Evolutionary conservation across 257 asterid species (phyloP).

Genomic region (Solanum pinnatisectum): DNA sequence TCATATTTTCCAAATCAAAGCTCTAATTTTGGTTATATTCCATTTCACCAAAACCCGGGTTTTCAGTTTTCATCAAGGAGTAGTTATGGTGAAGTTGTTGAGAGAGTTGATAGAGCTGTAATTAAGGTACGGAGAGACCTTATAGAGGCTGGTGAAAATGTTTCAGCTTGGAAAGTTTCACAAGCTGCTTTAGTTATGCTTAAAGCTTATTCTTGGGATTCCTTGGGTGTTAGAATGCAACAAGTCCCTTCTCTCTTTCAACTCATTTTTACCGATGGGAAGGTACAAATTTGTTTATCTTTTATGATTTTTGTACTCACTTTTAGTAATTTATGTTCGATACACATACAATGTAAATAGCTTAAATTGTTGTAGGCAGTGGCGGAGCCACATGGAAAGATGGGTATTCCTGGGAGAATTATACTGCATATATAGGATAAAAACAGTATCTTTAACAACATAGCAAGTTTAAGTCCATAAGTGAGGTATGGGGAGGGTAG

Average conservation of each 20-base stretch:
- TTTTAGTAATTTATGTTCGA: neutral
- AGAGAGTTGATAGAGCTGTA: conserved; percentile 56
- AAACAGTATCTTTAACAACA: neutral
- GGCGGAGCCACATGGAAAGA: neutral
- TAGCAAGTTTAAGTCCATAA: neutral
- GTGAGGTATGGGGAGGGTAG: neutral
- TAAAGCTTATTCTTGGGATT: conserved; percentile 68
- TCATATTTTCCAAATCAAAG: neutral
- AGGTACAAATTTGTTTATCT: conserved; percentile 28
- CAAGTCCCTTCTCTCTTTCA: conserved; percentile 63
- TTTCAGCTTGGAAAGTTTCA: conserved; percentile 72
- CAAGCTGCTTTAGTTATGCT: conserved; percentile 51
- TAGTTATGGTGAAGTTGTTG: conserved; percentile 21
- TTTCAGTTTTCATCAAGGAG: neutral
- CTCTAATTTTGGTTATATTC: neutral
- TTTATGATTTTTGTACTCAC: neutral
- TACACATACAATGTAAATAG: neutral
- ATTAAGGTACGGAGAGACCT: conserved; percentile 38
- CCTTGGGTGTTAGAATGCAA: conserved; percentile 72
- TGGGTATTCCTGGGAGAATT: neutral
- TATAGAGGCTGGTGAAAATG: conserved; percentile 32
- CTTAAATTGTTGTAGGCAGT: neutral
- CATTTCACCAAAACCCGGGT: neutral
- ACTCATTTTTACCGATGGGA: conserved; percentile 49
- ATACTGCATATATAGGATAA: neutral